A percentile compares a stretch with the other conserved stretches of the same genome.
These are phyloP conservation scores for Hamamelis virginiana DNA, from an alignment of 164 flowering plant genomes.

Conservation along the genomic window DNA sequence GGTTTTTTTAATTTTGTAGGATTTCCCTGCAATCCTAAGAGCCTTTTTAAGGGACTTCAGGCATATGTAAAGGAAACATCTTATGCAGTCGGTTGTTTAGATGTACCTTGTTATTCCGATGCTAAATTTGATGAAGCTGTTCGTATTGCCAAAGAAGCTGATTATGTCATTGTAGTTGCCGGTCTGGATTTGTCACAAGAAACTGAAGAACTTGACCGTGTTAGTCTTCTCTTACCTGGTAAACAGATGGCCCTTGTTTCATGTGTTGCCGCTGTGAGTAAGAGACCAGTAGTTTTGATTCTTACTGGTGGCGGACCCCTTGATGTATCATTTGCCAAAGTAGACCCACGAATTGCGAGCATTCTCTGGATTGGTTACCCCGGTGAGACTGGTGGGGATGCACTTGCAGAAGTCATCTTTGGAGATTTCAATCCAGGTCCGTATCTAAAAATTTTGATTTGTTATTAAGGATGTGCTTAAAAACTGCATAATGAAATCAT, in stretches of 20 bases:
- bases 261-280: slow-evolving; percentile 54
- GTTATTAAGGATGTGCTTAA: neutral
- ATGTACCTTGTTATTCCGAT: slow-evolving; percentile 54
- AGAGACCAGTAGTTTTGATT: slow-evolving; percentile 66
- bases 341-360: slow-evolving; percentile 59
- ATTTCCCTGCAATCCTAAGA: slow-evolving; percentile 63
- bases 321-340: slow-evolving; percentile 74
- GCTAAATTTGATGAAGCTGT: slow-evolving; percentile 60
- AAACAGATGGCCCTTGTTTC: slow-evolving; percentile 72
- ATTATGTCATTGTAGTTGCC: slow-evolving; percentile 61
- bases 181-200: slow-evolving; percentile 87
- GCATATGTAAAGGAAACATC: slow-evolving; percentile 32
- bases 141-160: slow-evolving; percentile 53
- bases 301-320: slow-evolving; percentile 92
- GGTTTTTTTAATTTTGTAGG: slow-evolving; percentile 37
- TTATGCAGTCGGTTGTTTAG: slow-evolving; percentile 68
- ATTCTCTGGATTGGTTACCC: slow-evolving; percentile 96
- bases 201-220: slow-evolving; percentile 81
- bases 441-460: slow-evolving; percentile 17
- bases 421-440: slow-evolving; percentile 87
- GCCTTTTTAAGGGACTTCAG: slow-evolving; percentile 48
- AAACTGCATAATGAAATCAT: neutral
- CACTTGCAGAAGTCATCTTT: slow-evolving; percentile 76
- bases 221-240: slow-evolving; percentile 83
- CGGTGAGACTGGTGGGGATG: slow-evolving; percentile 85